Evolutionary conservation across 345 rosid genomes (phyloP).

Genomic region (Chamaenerion angustifolium): DNA sequence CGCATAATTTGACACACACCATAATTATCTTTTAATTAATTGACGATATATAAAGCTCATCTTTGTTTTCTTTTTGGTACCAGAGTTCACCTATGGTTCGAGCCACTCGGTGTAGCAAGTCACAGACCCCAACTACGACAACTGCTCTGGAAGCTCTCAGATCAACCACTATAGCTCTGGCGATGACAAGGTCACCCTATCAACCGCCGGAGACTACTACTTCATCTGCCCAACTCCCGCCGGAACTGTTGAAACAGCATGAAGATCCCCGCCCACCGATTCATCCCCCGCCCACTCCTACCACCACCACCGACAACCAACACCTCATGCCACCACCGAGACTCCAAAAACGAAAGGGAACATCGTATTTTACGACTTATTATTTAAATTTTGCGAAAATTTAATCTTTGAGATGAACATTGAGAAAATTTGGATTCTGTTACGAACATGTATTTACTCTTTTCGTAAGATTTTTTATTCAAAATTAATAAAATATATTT

Average conservation of each 20-base stretch:
- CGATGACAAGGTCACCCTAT: slow-evolving; percentile 15
- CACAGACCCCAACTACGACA: slow-evolving; percentile 14
- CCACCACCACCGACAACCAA: slow-evolving; percentile 5
- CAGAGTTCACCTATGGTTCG: slow-evolving; percentile 29
- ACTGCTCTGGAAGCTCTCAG: slow-evolving; percentile 17
- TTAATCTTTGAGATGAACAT: too few relatives aligned
- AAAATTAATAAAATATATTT: too few relatives aligned
- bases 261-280: slow-evolving; percentile 21
- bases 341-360: not conserved
- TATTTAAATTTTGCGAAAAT: too few relatives aligned
- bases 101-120: slow-evolving; percentile 25
- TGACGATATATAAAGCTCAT: too few relatives aligned
- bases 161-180: slow-evolving; percentile 16
- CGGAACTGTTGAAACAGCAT: slow-evolving; percentile 38
- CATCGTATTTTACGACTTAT: too few relatives aligned
- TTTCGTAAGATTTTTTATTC: too few relatives aligned
- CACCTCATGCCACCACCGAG: slow-evolving; percentile 8
- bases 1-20: too few relatives aligned
- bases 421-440: too few relatives aligned
- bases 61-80: too few relatives aligned
- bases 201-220: slow-evolving; percentile 16
- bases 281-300: not conserved
- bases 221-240: slow-evolving; percentile 34
- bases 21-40: too few relatives aligned
- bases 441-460: too few relatives aligned